phyloP scores from a whole-genome alignment of 2,329 filamentous ascomycete genomes.

The Neocatenulostroma microsporum region DNA sequence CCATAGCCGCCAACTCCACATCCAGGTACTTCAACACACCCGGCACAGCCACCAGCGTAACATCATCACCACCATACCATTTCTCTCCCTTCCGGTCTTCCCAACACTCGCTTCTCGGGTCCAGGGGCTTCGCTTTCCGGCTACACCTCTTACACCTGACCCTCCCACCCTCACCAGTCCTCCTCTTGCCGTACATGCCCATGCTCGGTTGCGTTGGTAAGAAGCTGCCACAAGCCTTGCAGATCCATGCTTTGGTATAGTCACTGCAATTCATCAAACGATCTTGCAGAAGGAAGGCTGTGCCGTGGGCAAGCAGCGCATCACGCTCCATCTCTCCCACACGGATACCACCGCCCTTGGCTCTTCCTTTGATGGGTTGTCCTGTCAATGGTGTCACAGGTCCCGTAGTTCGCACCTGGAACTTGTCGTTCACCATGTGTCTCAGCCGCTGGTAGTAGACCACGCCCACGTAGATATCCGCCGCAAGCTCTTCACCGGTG shows the following conservation, averaged over 20 bases:
- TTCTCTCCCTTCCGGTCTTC: conserved; percentile 79
- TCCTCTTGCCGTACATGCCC: conserved; percentile 28
- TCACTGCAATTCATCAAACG: conserved; percentile 96
- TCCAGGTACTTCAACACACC: conserved; percentile 90
- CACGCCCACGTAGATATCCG: conserved; percentile 92
- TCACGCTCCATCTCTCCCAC: conserved; percentile 99
- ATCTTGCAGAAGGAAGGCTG: conserved; percentile 89
- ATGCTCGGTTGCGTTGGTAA: conserved; percentile 76
- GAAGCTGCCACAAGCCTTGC: conserved; percentile 82
- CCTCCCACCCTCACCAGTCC: conserved; percentile 20
- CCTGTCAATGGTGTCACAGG: conserved; percentile 84
- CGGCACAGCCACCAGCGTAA: conserved; percentile 84
- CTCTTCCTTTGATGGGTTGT: conserved; percentile 93
- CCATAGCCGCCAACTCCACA: conserved; percentile 94
- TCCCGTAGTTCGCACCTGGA: conserved; percentile 92
- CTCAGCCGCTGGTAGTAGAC: conserved; percentile 97
- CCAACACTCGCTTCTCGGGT: conserved; percentile 57
- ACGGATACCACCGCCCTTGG: conserved; percentile 95
- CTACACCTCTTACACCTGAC: conserved; percentile 32
- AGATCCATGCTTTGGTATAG: conserved; percentile 83
- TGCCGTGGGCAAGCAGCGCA: conserved; percentile 87
- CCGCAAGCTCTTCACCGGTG: conserved; percentile 85
- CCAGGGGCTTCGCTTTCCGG: conserved; percentile 21
- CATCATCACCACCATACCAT: conserved; percentile 83
- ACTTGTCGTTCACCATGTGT: conserved; percentile 99